phyloP scores from a whole-genome alignment of 2,329 filamentous ascomycete genomes.

The Calonectria montana region DNA sequence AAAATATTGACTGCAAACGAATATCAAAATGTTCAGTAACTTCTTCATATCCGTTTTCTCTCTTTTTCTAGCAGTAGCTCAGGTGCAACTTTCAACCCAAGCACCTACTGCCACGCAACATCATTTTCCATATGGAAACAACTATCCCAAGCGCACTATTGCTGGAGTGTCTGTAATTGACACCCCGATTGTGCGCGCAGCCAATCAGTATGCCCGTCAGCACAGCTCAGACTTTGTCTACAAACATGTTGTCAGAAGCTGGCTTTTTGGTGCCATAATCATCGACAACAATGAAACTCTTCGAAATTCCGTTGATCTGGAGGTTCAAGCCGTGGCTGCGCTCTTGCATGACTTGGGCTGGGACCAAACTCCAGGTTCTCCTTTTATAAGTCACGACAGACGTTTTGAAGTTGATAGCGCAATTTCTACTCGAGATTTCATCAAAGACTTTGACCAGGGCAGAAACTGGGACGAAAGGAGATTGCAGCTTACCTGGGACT shows the following conservation, averaged over 20 bases:
- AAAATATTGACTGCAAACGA: not conserved
- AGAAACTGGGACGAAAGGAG: constrained; percentile 7
- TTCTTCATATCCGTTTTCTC: not conserved
- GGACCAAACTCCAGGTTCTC: constrained; percentile 14
- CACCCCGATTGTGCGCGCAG: constrained; percentile 14
- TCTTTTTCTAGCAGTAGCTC: not conserved
- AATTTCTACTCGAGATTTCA: constrained; percentile 14
- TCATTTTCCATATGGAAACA: not conserved
- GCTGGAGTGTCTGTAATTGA: constrained; percentile 15
- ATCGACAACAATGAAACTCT: constrained; percentile 16
- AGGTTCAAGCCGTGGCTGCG: constrained; percentile 22
- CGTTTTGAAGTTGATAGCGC: constrained; percentile 26
- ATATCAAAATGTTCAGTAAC: not conserved
- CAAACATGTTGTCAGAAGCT: constrained; percentile 27
- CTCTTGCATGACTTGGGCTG: constrained; percentile 28
- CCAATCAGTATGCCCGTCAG: not conserved
- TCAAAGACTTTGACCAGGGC: constrained; percentile 6
- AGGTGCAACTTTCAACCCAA: not conserved
- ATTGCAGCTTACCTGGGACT: constrained; percentile 19
- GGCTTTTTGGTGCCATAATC: constrained; percentile 22
- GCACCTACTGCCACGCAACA: not conserved
- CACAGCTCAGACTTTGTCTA: constrained; percentile 21
- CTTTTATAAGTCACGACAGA: constrained; percentile 14
- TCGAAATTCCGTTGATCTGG: not conserved
- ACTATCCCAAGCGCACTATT: not conserved